phyloP scores from a whole-genome alignment of 2,329 filamentous ascomycete genomes.

The Claviceps pazoutovae region DNA sequence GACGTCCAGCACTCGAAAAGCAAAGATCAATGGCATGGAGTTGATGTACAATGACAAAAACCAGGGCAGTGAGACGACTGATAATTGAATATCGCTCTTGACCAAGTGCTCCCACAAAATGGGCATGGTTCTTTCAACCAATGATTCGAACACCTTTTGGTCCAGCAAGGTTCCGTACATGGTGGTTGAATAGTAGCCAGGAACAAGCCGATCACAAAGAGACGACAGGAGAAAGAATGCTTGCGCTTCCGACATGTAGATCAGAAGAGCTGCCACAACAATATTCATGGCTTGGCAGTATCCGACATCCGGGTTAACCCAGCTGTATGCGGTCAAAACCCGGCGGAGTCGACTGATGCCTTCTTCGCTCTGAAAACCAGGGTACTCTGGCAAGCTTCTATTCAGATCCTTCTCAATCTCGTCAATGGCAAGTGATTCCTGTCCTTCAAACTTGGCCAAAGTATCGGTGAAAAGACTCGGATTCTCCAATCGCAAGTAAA shows the following conservation, averaged over 20 bases:
- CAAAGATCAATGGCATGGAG: constrained; percentile 96
- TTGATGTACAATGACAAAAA: constrained; percentile 98
- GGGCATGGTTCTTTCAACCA: constrained; percentile 98
- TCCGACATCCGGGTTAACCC: constrained; percentile 88
- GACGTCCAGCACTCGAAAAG: constrained; percentile 89
- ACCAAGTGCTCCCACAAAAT: constrained; percentile 97
- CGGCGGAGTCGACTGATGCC: constrained; percentile 80
- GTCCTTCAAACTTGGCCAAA: constrained; percentile 65
- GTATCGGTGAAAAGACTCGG: constrained; percentile 77
- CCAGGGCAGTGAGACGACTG: constrained; percentile 94
- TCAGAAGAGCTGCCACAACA: constrained; percentile 90
- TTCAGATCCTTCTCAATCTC: constrained; percentile 99
- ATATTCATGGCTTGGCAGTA: constrained; percentile 99
- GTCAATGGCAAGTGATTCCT: constrained; percentile 88
- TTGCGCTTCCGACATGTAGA: constrained; percentile 95
- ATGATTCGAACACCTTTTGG: constrained; percentile 90
- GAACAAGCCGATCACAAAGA: constrained; percentile 81
- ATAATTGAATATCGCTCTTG: constrained; percentile 91
- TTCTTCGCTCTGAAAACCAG: constrained; percentile 91
- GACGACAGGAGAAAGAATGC: constrained; percentile 89
- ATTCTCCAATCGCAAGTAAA: constrained; percentile 76
- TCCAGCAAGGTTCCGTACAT: constrained; percentile 98
- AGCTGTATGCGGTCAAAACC: constrained; percentile 93
- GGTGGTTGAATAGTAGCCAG: constrained; percentile 94
- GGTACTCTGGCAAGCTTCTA: constrained; percentile 89